Percentiles rank a stretch among this genome's conserved stretches.
Conservation (phyloP, 805 yeast genomes). For the Priceomyces medius region DNA sequence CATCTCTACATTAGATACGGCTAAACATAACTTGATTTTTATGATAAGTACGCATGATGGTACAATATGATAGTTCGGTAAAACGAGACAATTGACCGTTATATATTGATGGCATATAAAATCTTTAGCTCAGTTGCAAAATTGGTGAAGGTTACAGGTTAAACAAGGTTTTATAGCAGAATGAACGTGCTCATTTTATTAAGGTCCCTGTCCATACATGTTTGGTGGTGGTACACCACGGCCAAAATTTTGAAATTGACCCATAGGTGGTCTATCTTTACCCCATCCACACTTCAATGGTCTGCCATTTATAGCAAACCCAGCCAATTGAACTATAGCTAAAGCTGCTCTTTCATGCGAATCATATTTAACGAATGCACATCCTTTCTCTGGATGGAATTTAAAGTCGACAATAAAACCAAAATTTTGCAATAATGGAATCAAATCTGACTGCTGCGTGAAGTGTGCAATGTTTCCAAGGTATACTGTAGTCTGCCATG, state of each 20-base stretch:
- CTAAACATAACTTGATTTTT: too few relatives aligned
- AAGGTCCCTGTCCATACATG: constrained; percentile 27
- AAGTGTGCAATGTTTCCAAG: constrained; percentile 81
- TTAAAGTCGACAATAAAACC: constrained; percentile 82
- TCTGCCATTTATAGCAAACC: constrained; percentile 72
- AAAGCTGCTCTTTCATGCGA: constrained; percentile 86
- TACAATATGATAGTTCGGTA: too few relatives aligned
- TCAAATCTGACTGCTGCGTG: constrained; percentile 68
- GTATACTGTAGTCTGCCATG: constrained; percentile 83
- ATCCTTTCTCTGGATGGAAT: constrained; percentile 77
- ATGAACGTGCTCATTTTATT: too few relatives aligned
- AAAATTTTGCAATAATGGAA: constrained; percentile 72
- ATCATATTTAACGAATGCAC: constrained; percentile 86
- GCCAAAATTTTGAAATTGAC: constrained; percentile 23
- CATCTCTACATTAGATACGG: background rate
- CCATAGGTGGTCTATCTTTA: constrained; percentile 46
- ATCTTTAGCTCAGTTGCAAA: too few relatives aligned
- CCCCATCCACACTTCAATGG: constrained; percentile 89
- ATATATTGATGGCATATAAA: too few relatives aligned
- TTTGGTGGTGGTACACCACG: constrained; percentile 22
- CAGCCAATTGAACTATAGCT: constrained; percentile 77
- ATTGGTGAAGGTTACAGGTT: too few relatives aligned
- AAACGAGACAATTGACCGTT: too few relatives aligned
- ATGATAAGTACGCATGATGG: too few relatives aligned
- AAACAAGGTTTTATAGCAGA: too few relatives aligned